Conservation (phyloP, 1,284 basidiomycete species). For the Trichosporon sp. region DNA sequence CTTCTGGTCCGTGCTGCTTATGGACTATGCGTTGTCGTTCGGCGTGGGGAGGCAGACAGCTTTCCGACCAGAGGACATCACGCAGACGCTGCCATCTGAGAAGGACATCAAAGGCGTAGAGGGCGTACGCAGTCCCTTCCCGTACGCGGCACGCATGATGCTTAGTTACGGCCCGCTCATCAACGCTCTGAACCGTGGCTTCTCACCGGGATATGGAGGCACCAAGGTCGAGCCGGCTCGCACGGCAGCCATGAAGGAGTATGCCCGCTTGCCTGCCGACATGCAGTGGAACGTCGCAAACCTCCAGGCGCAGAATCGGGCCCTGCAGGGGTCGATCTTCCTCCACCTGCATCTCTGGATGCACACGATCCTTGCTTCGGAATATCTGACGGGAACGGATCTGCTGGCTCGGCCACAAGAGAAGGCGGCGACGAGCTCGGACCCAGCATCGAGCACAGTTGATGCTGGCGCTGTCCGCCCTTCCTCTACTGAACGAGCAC, state of each 20-base stretch:
- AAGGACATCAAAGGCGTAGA: constrained; percentile 1
- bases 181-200: constrained; percentile 22
- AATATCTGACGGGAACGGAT: constrained; percentile 17
- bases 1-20: constrained; percentile 29
- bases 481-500: neutral
- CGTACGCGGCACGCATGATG: constrained; percentile 26
- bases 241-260: constrained; percentile 20
- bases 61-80: constrained; percentile 28
- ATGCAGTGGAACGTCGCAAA: constrained; percentile 32
- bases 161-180: constrained; percentile 22
- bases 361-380: constrained; percentile 28
- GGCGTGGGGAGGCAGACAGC: constrained; percentile 29
- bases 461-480: neutral
- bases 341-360: constrained; percentile 34
- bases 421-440: no score
- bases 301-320: constrained; percentile 22
- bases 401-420: constrained; percentile 3
- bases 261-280: constrained; percentile 24
- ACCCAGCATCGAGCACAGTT: no score
- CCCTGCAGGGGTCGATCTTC: constrained; percentile 23
- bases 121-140: constrained; percentile 21
- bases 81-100: constrained; percentile 14
- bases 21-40: constrained; percentile 29
- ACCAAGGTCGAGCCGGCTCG: constrained; percentile 10
- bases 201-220: neutral